Evolutionary conservation across 164 flowering plant genomes (phyloP), one percentile per base, ranked within the genome.

Genomic region (Umbilicus rupestris): DNA sequence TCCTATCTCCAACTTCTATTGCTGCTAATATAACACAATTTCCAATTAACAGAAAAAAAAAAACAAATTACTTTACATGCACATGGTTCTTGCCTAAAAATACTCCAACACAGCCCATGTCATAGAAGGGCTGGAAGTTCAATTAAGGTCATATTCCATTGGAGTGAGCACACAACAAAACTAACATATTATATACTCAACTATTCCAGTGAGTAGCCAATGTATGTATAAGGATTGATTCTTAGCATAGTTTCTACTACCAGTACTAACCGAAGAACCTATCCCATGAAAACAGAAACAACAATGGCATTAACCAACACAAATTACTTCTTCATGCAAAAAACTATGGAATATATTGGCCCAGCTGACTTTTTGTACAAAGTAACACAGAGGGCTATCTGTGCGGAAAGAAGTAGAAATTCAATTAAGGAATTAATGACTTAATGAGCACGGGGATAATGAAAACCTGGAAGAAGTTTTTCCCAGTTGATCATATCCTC

Each of bases 401-500:
- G 26, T 33, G 11, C 1, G 6, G 4, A 35, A 50, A 20, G 20
- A 6, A 5, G n/a, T n/a, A n/a, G 11, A 50, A 20, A 50, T n/a
- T 0, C 19, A 6, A 6, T 47, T 47, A n/a, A 5, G 9, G 52
- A 22, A 20, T 50, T 16, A n/a, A 26, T 20, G 57, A 50, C 22
- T 11, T 8, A 20, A 50, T 11, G 7, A 50, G 24, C 20, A 50
- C 16, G 42, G 1, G 42, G 26, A 10, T 0, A 39, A 39, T 10
- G 65, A 37, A 35, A 79, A 94, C 99, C 97, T 33, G 99, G 99
- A 63, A 94, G 92, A 39, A 94, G 92, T 68, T 89, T 89, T 66
- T 92, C 97, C 96, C 96, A 94, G 68, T 70, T 72, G 42, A 84
- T 83, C 96, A 94, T 89, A 69, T 91, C 96, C 78, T 91, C 90